Base-by-base conservation (phyloP, 1,139 yeast genomes). In the Kurtzmaniella natalensis region DNA sequence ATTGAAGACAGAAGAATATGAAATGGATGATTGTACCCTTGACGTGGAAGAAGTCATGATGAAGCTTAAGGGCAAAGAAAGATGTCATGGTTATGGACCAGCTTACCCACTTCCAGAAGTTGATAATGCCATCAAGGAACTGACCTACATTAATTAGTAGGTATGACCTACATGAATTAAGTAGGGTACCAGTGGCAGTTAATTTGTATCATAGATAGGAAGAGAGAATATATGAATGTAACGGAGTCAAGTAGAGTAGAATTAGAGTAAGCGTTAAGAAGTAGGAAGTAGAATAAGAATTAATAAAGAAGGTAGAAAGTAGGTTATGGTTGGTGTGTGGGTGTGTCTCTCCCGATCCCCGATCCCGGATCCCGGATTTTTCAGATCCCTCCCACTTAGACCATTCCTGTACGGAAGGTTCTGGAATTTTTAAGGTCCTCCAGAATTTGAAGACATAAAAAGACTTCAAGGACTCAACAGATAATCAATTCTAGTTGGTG, bases 71-170 rank as follows among this genome's bases (percentile, higher is more conserved):
- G 94, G 92, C 1, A 55, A 71, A 34, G 94, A 85, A 50, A 68
- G 63, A 30, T 86, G 95, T 48, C 94, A 85, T 51, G 94, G 92
- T 1, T 72, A 64, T 47, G 96, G 95, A 0, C 92, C 95, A 3
- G 95, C 94, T 0, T 86, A 82, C 50, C 68, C 77, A 1, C 53
- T 79, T 34, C 54, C 51, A 1, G 33, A 65, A 34, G 72, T 82
- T 15, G 75, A 80, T 41, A 44, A 56, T 30, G 59, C 53, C 11
- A 49, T 62, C 25, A 31, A 35, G 3, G 45, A 44, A 17, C 24
- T 28, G 31, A 9, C 8, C 15, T n/a, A 25, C 8, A 14, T n/a
- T n/a, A n/a, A n/a, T n/a, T n/a, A n/a, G n/a, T n/a, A n/a, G n/a
- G n/a, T n/a, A n/a, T n/a, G n/a, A n/a, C n/a, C n/a, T n/a, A n/a